Evolutionary conservation across 352 stramenopile genomes (phyloP).

Genomic region (Pythium aristosporum): DNA sequence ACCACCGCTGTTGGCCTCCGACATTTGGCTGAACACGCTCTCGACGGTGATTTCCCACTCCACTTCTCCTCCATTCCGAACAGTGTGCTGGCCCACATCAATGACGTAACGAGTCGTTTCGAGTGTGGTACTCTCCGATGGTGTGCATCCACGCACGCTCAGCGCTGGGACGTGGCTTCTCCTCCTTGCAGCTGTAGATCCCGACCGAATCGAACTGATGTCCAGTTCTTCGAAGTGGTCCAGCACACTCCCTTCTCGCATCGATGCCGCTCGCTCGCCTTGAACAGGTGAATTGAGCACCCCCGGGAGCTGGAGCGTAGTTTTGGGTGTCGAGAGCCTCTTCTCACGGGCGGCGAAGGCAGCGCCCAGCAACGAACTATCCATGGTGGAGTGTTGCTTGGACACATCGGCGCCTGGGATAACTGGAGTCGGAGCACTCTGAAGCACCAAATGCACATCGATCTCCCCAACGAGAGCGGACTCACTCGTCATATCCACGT

Average conservation of each 20-base stretch:
- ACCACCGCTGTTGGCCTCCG: conserved; percentile 23
- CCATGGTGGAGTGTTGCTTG: conserved; percentile 15
- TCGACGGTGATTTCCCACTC: conserved; percentile 90
- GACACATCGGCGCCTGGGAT: conserved; percentile 8
- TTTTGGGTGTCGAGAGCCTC: conserved; percentile 49
- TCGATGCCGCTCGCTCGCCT: conserved; percentile 19
- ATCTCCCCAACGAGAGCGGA: conserved; percentile 55
- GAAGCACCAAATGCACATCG: conserved; percentile 68
- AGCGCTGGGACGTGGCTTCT: conserved; percentile 62
- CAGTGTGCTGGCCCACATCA: conserved; percentile 84
- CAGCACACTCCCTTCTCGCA: conserved; percentile 45
- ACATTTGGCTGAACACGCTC: conserved; percentile 51
- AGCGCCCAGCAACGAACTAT: conserved; percentile 42
- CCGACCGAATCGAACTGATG: conserved; percentile 60
- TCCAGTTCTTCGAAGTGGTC: conserved; percentile 83
- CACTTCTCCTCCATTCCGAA: conserved; percentile 83
- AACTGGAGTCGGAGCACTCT: conserved; percentile 19
- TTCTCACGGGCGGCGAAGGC: conserved; percentile 70
- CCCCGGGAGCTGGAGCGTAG: conserved; percentile 29
- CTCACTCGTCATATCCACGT: conserved; percentile 60
- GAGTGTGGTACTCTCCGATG: conserved; percentile 76
- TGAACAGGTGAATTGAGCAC: conserved; percentile 19
- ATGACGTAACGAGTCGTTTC: conserved; percentile 85
- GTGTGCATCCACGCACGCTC: conserved; percentile 76
- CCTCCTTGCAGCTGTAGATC: conserved; percentile 25